Conservation (phyloP, 768 basidiomycete genomes). For the Sporobolomyces phaffii region DNA sequence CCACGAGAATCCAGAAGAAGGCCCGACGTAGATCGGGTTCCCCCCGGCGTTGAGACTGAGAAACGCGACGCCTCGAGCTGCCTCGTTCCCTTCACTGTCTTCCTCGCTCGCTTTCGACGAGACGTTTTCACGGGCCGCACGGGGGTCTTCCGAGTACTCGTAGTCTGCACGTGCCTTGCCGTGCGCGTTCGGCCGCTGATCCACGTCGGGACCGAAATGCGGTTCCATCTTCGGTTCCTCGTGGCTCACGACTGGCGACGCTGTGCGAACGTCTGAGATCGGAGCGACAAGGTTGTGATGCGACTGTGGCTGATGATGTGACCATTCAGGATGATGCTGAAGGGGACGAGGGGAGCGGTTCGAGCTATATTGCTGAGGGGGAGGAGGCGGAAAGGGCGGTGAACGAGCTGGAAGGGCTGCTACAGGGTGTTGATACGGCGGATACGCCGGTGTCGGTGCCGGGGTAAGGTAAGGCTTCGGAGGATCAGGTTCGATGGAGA, state of each 20-base stretch:
- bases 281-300: background rate
- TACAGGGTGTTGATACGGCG: background rate
- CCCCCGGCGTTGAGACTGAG: slow-evolving; percentile 8
- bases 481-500: background rate
- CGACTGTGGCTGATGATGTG: background rate
- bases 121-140: background rate
- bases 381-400: background rate
- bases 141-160: background rate
- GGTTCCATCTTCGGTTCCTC: background rate
- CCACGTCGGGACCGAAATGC: background rate
- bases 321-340: background rate
- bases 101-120: slow-evolving; percentile 1
- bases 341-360: background rate
- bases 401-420: background rate
- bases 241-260: background rate
- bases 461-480: background rate
- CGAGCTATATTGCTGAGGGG: background rate
- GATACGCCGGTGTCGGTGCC: background rate
- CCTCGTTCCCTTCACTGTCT: slow-evolving; percentile 3
- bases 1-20: slow-evolving; percentile 24
- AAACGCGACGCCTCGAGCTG: slow-evolving; percentile 26
- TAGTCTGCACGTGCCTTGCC: background rate
- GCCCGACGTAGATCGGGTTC: slow-evolving; percentile 31
- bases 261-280: background rate
- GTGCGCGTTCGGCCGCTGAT: background rate